Evolutionary conservation across 1,284 basidiomycete species (phyloP).

Genomic region (Porodaedalea pini): DNA sequence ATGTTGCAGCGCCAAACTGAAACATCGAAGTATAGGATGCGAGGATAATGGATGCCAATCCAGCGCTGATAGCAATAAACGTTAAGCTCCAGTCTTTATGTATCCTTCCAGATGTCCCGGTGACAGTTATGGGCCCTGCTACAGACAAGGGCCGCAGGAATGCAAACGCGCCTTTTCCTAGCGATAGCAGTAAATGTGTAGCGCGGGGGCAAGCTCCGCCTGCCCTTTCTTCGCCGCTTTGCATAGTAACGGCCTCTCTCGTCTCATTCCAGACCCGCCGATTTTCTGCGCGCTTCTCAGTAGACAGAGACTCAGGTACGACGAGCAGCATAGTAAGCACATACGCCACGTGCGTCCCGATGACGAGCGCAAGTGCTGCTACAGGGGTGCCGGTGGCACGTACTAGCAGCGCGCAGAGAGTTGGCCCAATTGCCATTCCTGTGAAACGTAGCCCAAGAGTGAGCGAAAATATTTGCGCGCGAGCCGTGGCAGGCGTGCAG

Average conservation of each 20-base stretch:
- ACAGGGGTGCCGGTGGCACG: slow-evolving; percentile 53
- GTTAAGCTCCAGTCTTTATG: slow-evolving; percentile 68
- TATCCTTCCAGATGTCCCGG: slow-evolving; percentile 3
- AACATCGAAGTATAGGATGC: slow-evolving; percentile 62
- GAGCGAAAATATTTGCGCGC: slow-evolving; percentile 64
- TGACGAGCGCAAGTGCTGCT: slow-evolving; percentile 69
- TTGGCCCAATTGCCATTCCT: slow-evolving; percentile 73
- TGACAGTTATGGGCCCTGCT: slow-evolving; percentile 7
- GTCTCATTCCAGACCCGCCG: slow-evolving; percentile 27
- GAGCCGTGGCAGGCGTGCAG: slow-evolving; percentile 44
- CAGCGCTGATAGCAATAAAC: slow-evolving; percentile 54
- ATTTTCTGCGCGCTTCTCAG: slow-evolving; percentile 22
- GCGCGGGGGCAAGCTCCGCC: not conserved
- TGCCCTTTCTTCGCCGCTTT: not conserved
- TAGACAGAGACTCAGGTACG: slow-evolving; percentile 73
- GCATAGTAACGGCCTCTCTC: slow-evolving; percentile 27
- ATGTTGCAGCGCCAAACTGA: slow-evolving; percentile 65
- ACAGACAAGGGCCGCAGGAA: slow-evolving; percentile 15
- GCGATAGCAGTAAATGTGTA: not conserved
- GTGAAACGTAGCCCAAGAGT: slow-evolving; percentile 57
- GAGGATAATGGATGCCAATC: slow-evolving; percentile 49
- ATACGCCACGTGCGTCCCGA: slow-evolving; percentile 46
- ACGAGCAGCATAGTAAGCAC: slow-evolving; percentile 51
- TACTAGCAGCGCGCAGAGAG: slow-evolving; percentile 65
- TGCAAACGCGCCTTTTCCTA: not conserved